phyloP scores from a whole-genome alignment of 2,329 filamentous ascomycete species.

The Pseudogymnoascus sp. region DNA sequence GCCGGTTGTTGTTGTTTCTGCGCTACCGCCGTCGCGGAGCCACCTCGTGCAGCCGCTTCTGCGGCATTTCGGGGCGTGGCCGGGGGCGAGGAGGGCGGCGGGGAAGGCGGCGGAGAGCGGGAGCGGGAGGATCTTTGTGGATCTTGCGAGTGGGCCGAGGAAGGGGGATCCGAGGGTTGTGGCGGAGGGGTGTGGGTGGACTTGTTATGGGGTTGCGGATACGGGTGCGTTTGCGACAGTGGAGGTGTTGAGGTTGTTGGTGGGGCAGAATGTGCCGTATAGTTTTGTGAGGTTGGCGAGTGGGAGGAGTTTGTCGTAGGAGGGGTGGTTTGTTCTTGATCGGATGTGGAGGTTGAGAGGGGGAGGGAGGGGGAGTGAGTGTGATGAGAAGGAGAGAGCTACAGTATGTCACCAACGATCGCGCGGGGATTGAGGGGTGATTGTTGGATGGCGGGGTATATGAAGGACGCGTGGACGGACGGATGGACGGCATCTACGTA shows the following conservation, averaged over 20 bases:
- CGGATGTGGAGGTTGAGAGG: too few relatives aligned
- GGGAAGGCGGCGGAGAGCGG: slow-evolving; percentile 24
- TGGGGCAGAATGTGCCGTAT: slow-evolving; percentile 80
- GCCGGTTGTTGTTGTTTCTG: slow-evolving; percentile 75
- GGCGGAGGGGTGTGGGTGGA: slow-evolving; percentile 67
- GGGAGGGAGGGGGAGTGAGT: not conserved
- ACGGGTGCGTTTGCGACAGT: slow-evolving; percentile 78
- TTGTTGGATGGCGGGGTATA: not conserved
- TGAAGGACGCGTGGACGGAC: not conserved
- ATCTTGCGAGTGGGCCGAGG: slow-evolving; percentile 56
- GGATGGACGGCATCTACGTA: not conserved
- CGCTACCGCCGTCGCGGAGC: slow-evolving; percentile 68
- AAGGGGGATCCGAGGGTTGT: slow-evolving; percentile 61
- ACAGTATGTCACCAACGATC: not conserved
- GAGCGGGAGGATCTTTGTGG: slow-evolving; percentile 63
- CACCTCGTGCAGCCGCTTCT: slow-evolving; percentile 69
- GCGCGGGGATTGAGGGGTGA: not conserved
- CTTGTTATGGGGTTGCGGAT: slow-evolving; percentile 69
- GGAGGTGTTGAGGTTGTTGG: slow-evolving; percentile 66
- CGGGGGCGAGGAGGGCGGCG: slow-evolving; percentile 33
- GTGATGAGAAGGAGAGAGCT: not conserved
- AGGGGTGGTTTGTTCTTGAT: not conserved
- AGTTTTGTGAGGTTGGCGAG: slow-evolving; percentile 74
- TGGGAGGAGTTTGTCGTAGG: slow-evolving; percentile 42
- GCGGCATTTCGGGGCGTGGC: slow-evolving; percentile 53